phyloP scores from a whole-genome alignment of 2,329 filamentous ascomycete species.

The Alternaria arborescens region DNA sequence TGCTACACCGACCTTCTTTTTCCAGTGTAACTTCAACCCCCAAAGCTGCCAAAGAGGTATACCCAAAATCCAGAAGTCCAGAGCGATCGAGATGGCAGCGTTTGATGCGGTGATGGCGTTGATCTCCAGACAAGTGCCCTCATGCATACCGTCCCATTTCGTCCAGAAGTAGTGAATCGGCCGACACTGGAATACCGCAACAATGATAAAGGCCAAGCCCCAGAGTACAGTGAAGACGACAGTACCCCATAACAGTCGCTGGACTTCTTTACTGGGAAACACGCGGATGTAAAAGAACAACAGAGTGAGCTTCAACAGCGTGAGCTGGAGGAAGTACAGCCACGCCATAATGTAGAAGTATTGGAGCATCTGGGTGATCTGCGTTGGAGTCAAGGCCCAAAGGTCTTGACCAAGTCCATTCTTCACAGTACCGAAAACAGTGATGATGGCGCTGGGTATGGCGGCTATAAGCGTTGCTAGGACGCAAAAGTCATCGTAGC shows the following conservation, averaged over 20 bases:
- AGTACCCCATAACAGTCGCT: slow-evolving; percentile 36
- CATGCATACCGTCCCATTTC: slow-evolving; percentile 41
- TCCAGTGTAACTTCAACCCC: slow-evolving; percentile 44
- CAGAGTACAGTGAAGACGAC: slow-evolving; percentile 39
- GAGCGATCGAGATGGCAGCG: slow-evolving; percentile 46
- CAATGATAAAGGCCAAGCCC: slow-evolving; percentile 33
- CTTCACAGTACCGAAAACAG: slow-evolving; percentile 31
- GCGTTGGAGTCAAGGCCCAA: slow-evolving; percentile 57
- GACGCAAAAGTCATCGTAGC: slow-evolving; percentile 52
- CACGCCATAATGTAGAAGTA: slow-evolving; percentile 48
- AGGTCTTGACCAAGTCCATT: slow-evolving; percentile 61
- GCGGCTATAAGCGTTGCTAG: slow-evolving; percentile 32
- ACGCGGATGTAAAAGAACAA: slow-evolving; percentile 46
- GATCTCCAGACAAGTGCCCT: slow-evolving; percentile 48
- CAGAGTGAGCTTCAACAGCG: slow-evolving; percentile 40
- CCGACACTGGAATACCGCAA: slow-evolving; percentile 46
- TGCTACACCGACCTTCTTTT: slow-evolving; percentile 51
- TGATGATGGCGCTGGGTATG: slow-evolving; percentile 40
- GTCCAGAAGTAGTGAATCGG: slow-evolving; percentile 50
- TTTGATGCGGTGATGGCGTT: slow-evolving; percentile 45
- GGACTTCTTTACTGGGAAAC: slow-evolving; percentile 35
- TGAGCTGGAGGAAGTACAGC: slow-evolving; percentile 46
- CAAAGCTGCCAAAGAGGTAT: slow-evolving; percentile 49
- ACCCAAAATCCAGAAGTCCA: slow-evolving; percentile 47
- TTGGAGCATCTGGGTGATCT: slow-evolving; percentile 57